These are phyloP conservation scores for Zarea fungicola DNA, from an alignment of 2,329 filamentous ascomycete species.

Conservation along the genomic window DNA sequence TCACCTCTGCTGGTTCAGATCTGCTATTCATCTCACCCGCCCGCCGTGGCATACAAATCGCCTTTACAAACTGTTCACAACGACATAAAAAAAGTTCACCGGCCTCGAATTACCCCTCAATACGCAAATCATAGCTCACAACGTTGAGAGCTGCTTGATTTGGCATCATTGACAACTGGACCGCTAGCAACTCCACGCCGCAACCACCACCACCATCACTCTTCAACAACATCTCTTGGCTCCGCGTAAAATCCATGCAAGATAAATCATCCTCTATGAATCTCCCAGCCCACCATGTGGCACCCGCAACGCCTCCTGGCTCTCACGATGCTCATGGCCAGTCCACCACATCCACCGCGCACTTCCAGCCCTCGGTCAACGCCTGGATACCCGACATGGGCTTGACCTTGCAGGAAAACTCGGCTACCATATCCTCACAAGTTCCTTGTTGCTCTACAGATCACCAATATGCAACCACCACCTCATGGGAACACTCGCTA, in stretches of 20 bases:
- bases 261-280: constrained; percentile 5
- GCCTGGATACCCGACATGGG: constrained; percentile 7
- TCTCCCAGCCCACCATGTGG: neutral
- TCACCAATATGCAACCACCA: neutral
- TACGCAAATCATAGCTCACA: no score
- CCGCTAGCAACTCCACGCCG: no score
- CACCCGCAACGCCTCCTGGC: neutral
- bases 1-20: no score
- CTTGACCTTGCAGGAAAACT: neutral
- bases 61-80: no score
- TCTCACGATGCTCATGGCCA: constrained; percentile 7
- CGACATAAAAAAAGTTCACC: no score
- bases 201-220: no score
- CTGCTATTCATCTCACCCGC: no score
- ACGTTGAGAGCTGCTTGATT: no score
- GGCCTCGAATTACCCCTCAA: no score
- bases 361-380: constrained; percentile 4
- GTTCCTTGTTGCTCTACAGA: neutral
- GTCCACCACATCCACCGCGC: constrained; percentile 1
- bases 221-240: neutral
- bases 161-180: no score
- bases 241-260: neutral
- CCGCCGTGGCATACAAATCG: no score
- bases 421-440: neutral
- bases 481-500: constrained; percentile 5